phyloP scores from a whole-genome alignment of 352 stramenopile genomes.

The Phytopythium aichiense region DNA sequence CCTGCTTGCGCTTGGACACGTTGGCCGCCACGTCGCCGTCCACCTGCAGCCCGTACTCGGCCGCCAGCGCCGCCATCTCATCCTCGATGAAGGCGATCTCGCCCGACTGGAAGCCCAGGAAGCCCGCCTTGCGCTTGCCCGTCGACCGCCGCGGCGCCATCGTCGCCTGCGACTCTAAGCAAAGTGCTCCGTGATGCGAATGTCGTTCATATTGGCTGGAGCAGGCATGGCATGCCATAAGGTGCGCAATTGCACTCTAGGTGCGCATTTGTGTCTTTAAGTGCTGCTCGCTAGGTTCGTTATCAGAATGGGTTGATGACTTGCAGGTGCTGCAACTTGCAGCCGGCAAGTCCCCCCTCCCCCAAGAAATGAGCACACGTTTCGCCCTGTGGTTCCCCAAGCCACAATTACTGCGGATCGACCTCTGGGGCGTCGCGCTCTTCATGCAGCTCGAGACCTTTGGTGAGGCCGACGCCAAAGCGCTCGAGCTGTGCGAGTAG shows the following conservation, averaged over 20 bases:
- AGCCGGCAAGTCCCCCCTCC: too few relatives aligned
- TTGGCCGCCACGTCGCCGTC: conserved; percentile 60
- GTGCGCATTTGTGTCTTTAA: not conserved
- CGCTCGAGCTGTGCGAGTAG: too few relatives aligned
- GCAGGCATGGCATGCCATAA: not conserved
- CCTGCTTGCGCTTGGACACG: conserved; percentile 44
- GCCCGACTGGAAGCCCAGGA: conserved; percentile 63
- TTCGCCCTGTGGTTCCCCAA: too few relatives aligned
- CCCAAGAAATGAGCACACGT: too few relatives aligned
- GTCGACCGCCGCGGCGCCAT: not conserved
- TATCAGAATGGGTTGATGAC: not conserved
- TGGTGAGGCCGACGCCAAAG: too few relatives aligned
- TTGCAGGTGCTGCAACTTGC: too few relatives aligned
- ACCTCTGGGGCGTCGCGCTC: too few relatives aligned
- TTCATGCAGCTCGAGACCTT: too few relatives aligned
- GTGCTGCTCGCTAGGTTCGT: not conserved
- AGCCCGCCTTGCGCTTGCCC: conserved; percentile 66
- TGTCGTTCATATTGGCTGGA: not conserved
- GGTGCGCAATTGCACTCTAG: not conserved
- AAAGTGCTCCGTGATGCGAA: too few relatives aligned
- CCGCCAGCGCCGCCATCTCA: conserved; percentile 73
- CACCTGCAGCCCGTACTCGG: conserved; percentile 73
- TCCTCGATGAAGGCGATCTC: conserved; percentile 87
- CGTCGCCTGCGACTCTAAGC: not conserved
- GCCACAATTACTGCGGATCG: too few relatives aligned